Conservation (phyloP, 306 rosid genomes). For the Cicer judaicum region DNA sequence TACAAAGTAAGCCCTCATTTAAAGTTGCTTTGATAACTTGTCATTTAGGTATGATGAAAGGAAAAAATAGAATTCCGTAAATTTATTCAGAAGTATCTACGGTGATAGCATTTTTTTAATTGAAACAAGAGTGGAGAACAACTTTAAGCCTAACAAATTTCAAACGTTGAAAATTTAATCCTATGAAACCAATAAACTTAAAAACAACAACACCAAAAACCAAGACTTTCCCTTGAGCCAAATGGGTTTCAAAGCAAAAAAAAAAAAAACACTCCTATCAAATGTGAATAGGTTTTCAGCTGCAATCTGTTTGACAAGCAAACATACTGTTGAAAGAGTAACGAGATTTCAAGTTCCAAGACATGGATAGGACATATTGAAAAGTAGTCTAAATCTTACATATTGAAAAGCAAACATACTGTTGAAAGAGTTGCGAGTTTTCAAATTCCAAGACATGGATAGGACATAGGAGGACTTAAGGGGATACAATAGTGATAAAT, state of each 20-base stretch:
- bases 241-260: neutral
- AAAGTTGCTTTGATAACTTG: neutral
- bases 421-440: conserved; percentile 3
- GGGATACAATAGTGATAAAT: neutral
- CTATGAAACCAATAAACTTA: conserved; percentile 10
- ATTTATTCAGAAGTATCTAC: conserved; percentile 20
- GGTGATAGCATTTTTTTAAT: conserved; percentile 1
- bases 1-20: conserved; percentile 3
- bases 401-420: conserved; percentile 10
- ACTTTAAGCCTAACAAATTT: conserved; percentile 36
- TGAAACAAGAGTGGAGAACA: conserved; percentile 14
- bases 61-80: neutral
- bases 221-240: neutral
- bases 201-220: neutral
- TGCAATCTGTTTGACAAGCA: conserved; percentile 6
- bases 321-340: conserved; percentile 19
- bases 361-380: neutral
- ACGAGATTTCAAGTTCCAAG: conserved; percentile 1
- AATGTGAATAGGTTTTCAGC: conserved; percentile 28
- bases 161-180: conserved; percentile 1
- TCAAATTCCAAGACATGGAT: conserved; percentile 9
- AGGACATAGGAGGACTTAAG: neutral
- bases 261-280: neutral
- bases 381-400: neutral
- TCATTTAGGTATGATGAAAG: conserved; percentile 15